Base-by-base conservation (phyloP, 1,139 yeast species). In the Lodderomyces jiufengensis region DNA sequence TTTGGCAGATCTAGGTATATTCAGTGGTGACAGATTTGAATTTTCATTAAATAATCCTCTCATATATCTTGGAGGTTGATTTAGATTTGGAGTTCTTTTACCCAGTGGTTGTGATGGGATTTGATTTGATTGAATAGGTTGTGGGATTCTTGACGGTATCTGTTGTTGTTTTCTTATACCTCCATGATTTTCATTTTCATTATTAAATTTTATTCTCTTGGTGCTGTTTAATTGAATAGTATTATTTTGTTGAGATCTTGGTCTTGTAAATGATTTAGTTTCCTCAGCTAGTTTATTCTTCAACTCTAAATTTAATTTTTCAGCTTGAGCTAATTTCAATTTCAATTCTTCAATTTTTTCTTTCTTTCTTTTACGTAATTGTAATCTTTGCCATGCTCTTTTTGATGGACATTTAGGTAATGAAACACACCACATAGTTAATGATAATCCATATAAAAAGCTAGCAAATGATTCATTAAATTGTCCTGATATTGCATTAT, bases 371-470 rank as follows among this genome's bases (percentile, higher is more conserved):
- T 56, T 55, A 12, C 55, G 51, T 15, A 47, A 46, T 39, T 57
- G 54, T 13, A 61, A 47, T 33, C 55, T 51, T 29, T 66, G 66
- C 63, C 65, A 63, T 21, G 57, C 61, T n/a, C 52, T 55, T 36
- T 52, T 52, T 4, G 65, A 57, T 8, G 74, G 73, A 32, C 66
- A 54, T 1, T 66, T 67, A 1, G 71, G 72, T 45, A 78, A 77
- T 48, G 76, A 80, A 22, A 77, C 76, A 56, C 85, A 79, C 78
- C 83, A 79, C 57, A 81, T 78, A 38, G 80, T 78, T 48, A 78
- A 73, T 45, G 74, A 69, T 36, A 80, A 53, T 5, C 87, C 86
- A 48, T 78, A 79, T 35, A 79, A 55, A 32, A 80, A 71, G 29
- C 82, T 66, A 9, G 83, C 77, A 48, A 80, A 70, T 1, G 83